Evolutionary conservation across 257 asterid genomes (phyloP).

Genomic region (Nicotiana obtusifolia): DNA sequence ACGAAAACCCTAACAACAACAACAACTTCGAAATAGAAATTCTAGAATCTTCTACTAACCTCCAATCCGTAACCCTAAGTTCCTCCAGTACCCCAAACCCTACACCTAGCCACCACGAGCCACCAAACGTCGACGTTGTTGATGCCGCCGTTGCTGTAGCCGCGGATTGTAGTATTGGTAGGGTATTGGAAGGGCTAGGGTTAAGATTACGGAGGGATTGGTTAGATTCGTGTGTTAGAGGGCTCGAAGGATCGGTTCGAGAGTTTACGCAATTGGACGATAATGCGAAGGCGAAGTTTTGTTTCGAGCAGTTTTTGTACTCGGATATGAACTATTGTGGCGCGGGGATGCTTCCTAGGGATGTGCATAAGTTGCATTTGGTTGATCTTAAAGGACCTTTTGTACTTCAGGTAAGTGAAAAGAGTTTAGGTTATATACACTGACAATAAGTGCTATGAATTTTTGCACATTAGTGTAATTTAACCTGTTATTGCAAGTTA

Average conservation of each 20-base stretch:
- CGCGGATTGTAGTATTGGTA: conserved; percentile 40
- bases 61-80: conserved; percentile 61
- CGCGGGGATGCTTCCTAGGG: conserved; percentile 67
- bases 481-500: too few relatives aligned
- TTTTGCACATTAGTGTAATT: too few relatives aligned
- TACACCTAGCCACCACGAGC: not conserved
- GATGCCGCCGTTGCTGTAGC: not conserved
- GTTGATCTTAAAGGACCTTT: conserved; percentile 87
- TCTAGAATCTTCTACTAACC: conserved; percentile 20
- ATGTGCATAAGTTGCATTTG: conserved; percentile 49
- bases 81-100: conserved; percentile 28
- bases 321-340: conserved; percentile 83
- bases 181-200: conserved; percentile 50
- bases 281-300: conserved; percentile 63
- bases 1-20: conserved; percentile 22
- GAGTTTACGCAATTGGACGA: conserved; percentile 52
- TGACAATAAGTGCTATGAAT: too few relatives aligned
- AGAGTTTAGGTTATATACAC: not conserved
- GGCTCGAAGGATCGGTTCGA: conserved; percentile 35
- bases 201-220: conserved; percentile 56
- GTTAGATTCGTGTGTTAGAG: conserved; percentile 63
- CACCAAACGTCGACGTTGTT: conserved; percentile 5
- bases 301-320: conserved; percentile 61
- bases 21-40: conserved; percentile 33
- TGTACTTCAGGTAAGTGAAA: conserved; percentile 65